phyloP scores from a whole-genome alignment of 2,329 filamentous ascomycete species.

The Alternaria sp. region DNA sequence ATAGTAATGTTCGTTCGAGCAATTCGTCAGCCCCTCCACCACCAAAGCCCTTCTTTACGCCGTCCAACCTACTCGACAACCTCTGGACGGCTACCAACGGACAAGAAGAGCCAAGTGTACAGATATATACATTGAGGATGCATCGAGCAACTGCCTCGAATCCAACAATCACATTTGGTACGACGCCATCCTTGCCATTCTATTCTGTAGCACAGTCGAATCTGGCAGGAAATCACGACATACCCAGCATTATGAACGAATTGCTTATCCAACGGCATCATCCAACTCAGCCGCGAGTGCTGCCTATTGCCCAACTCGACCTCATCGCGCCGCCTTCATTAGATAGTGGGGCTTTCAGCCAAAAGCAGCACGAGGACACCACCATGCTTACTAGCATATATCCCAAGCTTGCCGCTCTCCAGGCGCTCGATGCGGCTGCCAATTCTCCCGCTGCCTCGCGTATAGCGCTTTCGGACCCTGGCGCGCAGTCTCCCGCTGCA shows the following conservation, averaged over 20 bases:
- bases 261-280: slow-evolving; percentile 52
- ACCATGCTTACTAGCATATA: slow-evolving; percentile 55
- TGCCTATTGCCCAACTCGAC: slow-evolving; percentile 52
- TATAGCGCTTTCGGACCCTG: slow-evolving; percentile 74
- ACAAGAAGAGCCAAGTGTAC: slow-evolving; percentile 59
- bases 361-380: slow-evolving; percentile 42
- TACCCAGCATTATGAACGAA: slow-evolving; percentile 59
- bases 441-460: slow-evolving; percentile 55
- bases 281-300: slow-evolving; percentile 50
- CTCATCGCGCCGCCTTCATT: slow-evolving; percentile 50
- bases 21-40: slow-evolving; percentile 29
- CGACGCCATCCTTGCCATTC: slow-evolving; percentile 73
- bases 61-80: slow-evolving; percentile 69
- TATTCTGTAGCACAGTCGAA: slow-evolving; percentile 72
- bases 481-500: slow-evolving; percentile 69
- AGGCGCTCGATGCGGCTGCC: slow-evolving; percentile 57
- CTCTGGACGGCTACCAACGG: slow-evolving; percentile 77
- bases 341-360: slow-evolving; percentile 36
- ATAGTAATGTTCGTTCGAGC: slow-evolving; percentile 46
- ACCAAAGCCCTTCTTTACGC: slow-evolving; percentile 52
- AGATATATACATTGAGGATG: slow-evolving; percentile 52
- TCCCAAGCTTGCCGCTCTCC: slow-evolving; percentile 58
- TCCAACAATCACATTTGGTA: slow-evolving; percentile 68
- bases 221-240: slow-evolving; percentile 56
- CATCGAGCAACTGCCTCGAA: slow-evolving; percentile 56